Evolutionary conservation across 2,329 filamentous ascomycete species (phyloP), one percentile per base, ranked within the genome.

Genomic region (Pyrenophora tritici-repentis): DNA sequence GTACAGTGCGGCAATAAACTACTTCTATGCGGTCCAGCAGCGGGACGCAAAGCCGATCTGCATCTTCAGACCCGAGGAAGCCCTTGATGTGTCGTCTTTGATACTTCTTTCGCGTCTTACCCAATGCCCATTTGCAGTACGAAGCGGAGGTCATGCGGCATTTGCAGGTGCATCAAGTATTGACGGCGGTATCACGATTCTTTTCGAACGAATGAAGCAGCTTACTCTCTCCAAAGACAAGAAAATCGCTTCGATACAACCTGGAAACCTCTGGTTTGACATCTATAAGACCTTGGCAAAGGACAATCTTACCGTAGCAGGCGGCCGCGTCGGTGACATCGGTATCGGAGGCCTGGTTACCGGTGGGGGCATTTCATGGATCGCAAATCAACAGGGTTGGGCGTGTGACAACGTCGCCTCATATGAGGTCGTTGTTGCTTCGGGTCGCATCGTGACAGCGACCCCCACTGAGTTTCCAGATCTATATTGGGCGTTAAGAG

Each of bases 81-180:
- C 61, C 1, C 18, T 42, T 0, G 61, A 68, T 20, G 62, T 68
- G 1, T 61, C 63, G 1, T 59, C 56, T 7, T 10, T 54, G 1
- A 40, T 67, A 3, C 40, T 65, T 2, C 26, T 68, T 2, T 64
- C 62, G 22, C 59, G 63, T 2, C 34, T 59, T 2, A 61, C 57
- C 3, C 47, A 56, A 38, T 71, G 66, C 33, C 60, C 57, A 72
- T 76, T 77, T 42, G 74, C 75, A 3, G 67, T 78, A 9, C 74
- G 73, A 46, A 71, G 73, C 32, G 59, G 59, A 18, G 61, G 65
- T 7, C 66, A 68, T 50, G 55, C 61, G 13, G 53, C 56, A 2
- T 61, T 61, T 18, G 53, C 56, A n/a, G 66, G 68, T 5, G 56
- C 62, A 8, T 67, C 67, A 9, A 70, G 58, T 22, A 63, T 63